Conservation (phyloP, 176 grass and related monocot species). For the Eremochloa ophiuroides region DNA sequence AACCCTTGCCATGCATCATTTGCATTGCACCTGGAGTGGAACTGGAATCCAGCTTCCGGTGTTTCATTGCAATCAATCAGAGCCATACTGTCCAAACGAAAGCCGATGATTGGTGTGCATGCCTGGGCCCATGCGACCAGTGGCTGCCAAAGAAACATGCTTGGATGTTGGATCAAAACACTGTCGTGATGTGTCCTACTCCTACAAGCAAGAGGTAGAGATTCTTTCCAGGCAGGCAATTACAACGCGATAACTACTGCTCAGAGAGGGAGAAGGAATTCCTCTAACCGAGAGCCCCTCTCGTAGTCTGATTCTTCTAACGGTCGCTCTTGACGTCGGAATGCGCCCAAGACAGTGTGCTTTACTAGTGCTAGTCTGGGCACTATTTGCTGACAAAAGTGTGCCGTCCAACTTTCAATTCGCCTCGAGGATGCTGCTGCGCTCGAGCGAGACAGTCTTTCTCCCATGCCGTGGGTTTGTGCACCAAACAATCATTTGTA, state of each 20-base stretch:
- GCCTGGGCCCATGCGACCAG: background rate
- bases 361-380: background rate
- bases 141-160: background rate
- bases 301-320: conserved; percentile 26
- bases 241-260: conserved; percentile 5
- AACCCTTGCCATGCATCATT: background rate
- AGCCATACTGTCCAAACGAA: background rate
- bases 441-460: background rate
- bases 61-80: background rate
- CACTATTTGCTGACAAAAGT: conserved; percentile 35
- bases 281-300: conserved; percentile 26
- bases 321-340: conserved; percentile 11
- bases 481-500: conserved; percentile 29
- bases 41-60: background rate
- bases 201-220: background rate
- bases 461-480: conserved; percentile 2
- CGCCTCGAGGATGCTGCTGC: conserved; percentile 12
- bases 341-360: background rate
- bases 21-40: background rate
- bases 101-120: background rate
- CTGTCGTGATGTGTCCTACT: background rate
- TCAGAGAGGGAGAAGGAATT: background rate
- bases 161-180: background rate
- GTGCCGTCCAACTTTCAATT: background rate
- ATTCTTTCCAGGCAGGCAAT: background rate